Conservation (phyloP, 768 basidiomycete species). For the Psilocybe cyanescens region DNA sequence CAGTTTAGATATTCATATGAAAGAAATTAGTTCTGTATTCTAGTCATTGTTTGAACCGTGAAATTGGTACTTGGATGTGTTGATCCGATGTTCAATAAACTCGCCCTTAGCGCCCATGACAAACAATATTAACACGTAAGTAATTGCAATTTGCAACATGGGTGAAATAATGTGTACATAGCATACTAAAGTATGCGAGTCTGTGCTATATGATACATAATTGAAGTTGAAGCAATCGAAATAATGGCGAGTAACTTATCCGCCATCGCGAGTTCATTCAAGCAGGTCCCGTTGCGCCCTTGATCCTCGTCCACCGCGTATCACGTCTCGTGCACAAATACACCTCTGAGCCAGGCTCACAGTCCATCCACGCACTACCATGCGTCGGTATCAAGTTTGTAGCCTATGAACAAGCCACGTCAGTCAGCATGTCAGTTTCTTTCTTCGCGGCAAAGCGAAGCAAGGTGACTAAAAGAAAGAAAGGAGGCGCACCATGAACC, state of each 20-base stretch:
- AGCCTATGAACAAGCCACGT: slow-evolving; percentile 33
- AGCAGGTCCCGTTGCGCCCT: slow-evolving; percentile 1
- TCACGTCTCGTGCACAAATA: slow-evolving; percentile 70
- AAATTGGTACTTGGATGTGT: too few species aligned
- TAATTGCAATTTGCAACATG: too few species aligned
- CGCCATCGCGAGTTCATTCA: not conserved
- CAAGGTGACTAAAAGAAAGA: not conserved
- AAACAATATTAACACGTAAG: too few species aligned
- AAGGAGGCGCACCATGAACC: slow-evolving; percentile 59
- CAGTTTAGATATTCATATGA: too few species aligned
- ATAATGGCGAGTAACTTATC: not conserved
- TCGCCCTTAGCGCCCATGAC: too few species aligned
- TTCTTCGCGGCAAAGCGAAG: not conserved
- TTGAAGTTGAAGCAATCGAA: too few species aligned
- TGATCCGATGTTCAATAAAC: too few species aligned
- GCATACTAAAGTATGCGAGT: too few species aligned
- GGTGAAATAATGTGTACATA: too few species aligned
- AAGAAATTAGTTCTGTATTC: too few species aligned
- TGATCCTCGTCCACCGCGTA: slow-evolving; percentile 60
- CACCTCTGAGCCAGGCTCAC: slow-evolving; percentile 62
- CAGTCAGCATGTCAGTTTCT: not conserved
- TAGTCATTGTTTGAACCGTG: too few species aligned
- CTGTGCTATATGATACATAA: too few species aligned
- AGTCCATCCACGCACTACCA: slow-evolving; percentile 71
- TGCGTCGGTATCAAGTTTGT: slow-evolving; percentile 77